Base-by-base conservation (phyloP, 2,329 filamentous ascomycete species). In the Fusarium mundagurra region DNA sequence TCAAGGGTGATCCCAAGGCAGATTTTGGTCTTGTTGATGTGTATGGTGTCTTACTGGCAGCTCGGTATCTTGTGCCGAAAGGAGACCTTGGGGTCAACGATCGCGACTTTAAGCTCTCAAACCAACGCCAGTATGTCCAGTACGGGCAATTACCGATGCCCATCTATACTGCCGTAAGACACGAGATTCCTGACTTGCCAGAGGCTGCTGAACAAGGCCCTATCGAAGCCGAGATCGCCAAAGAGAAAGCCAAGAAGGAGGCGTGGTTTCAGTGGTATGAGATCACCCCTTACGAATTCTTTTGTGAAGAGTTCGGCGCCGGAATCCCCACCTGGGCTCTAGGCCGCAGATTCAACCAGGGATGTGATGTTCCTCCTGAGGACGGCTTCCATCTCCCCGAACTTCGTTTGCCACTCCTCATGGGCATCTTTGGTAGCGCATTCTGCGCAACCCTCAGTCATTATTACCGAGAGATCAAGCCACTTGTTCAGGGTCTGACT, bases 251-350 rank as follows among this genome's bases (percentile, higher is more conserved):
- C 16, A 90, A 84, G 78, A 87, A 88, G 68, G 93, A 97, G 78
- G 88, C 94, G 6, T 98, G 95, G 94, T 99, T 98, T 78, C 96
- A 99, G 78, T 98, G 96, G 96, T 98, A 96, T 76, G 96, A 99
- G 79, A 93, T 96, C 78, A 97, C 94, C 0, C 96, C 96, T 0
- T 98, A 97, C 79, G 96, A 98, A 81, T 92, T 98, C 80, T 98
- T 96, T 82, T 98, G 95, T 76, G 96, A 98, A 82, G 96, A 98
- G 79, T 92, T 98, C 58, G 89, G 89, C 31, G 95, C 96, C 5
- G 96, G 96, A 7, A 98, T 99, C 69, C 96, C 96, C 0, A 98
- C 94, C 0, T 99, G 96, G 95, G 94, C 95, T 12, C 86, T 98
- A 67, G 96, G 96, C 7, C 90, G 96, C 51, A 91, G 89, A 66